Conservation (phyloP, 2,329 filamentous ascomycete species). For the Pseudocercospora pini-densiflorae region DNA sequence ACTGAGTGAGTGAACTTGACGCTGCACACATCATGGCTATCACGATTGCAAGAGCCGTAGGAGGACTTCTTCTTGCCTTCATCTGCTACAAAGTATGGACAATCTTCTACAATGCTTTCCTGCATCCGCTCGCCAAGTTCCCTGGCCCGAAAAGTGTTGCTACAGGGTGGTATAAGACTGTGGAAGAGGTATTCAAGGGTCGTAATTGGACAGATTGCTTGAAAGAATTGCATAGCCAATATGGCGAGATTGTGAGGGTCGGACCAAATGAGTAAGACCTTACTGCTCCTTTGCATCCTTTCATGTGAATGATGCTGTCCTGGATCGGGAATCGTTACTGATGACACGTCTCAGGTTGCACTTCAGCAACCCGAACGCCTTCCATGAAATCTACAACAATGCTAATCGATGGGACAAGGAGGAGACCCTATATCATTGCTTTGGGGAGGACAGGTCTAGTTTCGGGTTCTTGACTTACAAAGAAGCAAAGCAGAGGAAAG, state of each 20-base stretch:
- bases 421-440: constrained; percentile 44
- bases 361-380: constrained; percentile 48
- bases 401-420: constrained; percentile 51
- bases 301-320: background rate
- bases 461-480: constrained; percentile 48
- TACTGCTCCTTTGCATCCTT: background rate
- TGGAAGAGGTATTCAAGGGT: constrained; percentile 17
- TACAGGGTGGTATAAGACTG: constrained; percentile 25
- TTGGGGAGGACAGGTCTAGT: constrained; percentile 49
- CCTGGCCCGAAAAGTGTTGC: constrained; percentile 13
- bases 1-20: background rate
- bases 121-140: constrained; percentile 21
- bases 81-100: constrained; percentile 11
- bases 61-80: constrained; percentile 12
- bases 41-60: constrained; percentile 4
- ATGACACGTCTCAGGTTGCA: constrained; percentile 36
- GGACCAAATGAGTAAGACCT: constrained; percentile 23
- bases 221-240: constrained; percentile 17
- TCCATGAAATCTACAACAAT: constrained; percentile 50
- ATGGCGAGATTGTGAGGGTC: constrained; percentile 25
- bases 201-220: constrained; percentile 23
- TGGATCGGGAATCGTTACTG: background rate
- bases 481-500: constrained; percentile 47
- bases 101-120: constrained; percentile 16
- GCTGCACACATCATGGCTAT: constrained; percentile 5